Evolutionary conservation across 1,284 basidiomycete species (phyloP).

Genomic region (Malassezia furfur): DNA sequence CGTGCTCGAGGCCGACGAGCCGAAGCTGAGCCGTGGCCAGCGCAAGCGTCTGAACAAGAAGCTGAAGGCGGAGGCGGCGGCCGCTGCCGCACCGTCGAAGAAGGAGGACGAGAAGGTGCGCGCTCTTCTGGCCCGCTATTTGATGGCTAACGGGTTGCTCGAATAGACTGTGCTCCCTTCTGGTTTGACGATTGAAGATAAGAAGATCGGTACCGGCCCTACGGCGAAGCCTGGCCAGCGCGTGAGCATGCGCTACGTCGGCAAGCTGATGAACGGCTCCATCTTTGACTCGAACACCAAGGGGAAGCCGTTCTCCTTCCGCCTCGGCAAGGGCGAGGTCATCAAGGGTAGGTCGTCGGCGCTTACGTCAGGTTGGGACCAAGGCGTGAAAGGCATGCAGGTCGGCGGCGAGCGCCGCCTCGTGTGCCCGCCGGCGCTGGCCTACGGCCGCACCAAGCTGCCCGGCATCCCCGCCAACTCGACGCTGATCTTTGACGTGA

Average conservation of each 20-base stretch:
- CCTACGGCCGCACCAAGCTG: conserved; percentile 53
- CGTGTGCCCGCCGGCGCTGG: conserved; percentile 59
- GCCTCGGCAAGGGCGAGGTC: conserved; percentile 76
- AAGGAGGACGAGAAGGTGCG: conserved; percentile 50
- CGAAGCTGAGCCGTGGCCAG: conserved; percentile 43
- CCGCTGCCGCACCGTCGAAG: conserved; percentile 22
- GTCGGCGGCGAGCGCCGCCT: conserved; percentile 79
- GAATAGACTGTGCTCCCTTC: conserved; percentile 55
- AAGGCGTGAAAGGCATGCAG: conserved; percentile 82
- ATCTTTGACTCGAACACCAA: conserved; percentile 79
- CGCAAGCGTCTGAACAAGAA: conserved; percentile 56
- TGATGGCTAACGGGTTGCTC: conserved; percentile 15
- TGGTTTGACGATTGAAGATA: conserved; percentile 70
- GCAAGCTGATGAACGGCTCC: conserved; percentile 74
- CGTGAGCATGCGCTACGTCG: conserved; percentile 79
- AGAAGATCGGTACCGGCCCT: conserved; percentile 68
- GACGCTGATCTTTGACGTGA: conserved; percentile 55
- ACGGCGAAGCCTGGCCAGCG: conserved; percentile 74
- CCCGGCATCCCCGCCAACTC: conserved; percentile 53
- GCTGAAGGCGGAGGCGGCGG: conserved; percentile 54
- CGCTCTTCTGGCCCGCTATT: conserved; percentile 25
- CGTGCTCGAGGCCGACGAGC: conserved; percentile 50
- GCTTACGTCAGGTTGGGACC: conserved; percentile 60
- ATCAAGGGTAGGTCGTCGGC: conserved; percentile 61
- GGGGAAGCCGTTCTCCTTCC: conserved; percentile 80